These are phyloP conservation scores for Carex pumila DNA, from an alignment of 176 grass and related monocot species.

Conservation along the genomic window DNA sequence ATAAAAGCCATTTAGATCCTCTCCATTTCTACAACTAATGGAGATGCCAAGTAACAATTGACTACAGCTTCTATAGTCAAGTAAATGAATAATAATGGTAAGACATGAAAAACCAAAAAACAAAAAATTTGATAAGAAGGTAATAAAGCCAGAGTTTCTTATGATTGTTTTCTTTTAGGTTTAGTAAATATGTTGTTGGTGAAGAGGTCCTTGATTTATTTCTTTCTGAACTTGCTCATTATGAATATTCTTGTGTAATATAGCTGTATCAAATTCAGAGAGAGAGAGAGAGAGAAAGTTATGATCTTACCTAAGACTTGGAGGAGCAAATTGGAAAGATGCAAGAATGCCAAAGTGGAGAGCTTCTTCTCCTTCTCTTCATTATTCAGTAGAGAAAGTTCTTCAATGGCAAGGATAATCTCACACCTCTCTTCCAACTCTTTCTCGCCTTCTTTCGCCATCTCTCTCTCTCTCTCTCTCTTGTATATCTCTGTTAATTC, in stretches of 20 bases:
- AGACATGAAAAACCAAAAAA: neutral
- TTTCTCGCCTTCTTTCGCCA: conserved; percentile 3
- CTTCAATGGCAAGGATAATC: conserved; percentile 60
- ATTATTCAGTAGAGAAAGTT: conserved; percentile 39
- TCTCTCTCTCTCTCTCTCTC: neutral
- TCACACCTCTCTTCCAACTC: conserved; percentile 32
- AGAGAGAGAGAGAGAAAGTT: neutral
- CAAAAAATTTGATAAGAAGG: neutral
- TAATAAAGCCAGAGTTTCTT: neutral
- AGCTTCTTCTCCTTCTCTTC: neutral
- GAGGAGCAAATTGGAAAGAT: conserved; percentile 49
- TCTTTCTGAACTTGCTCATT: neutral
- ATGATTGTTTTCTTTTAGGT: neutral
- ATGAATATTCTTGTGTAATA: neutral
- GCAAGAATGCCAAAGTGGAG: conserved; percentile 54
- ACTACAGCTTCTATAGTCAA: neutral
- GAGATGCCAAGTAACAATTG: neutral
- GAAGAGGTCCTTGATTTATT: neutral
- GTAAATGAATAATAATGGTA: neutral
- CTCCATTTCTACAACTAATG: conserved; percentile 1
- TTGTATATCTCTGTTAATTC: neutral
- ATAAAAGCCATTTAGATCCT: neutral
- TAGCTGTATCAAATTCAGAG: conserved; percentile 1
- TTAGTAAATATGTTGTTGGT: neutral
- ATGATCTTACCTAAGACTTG: conserved; percentile 50